Base-by-base conservation (phyloP, 2,329 filamentous ascomycete genomes). In the Penicillium concentricum region DNA sequence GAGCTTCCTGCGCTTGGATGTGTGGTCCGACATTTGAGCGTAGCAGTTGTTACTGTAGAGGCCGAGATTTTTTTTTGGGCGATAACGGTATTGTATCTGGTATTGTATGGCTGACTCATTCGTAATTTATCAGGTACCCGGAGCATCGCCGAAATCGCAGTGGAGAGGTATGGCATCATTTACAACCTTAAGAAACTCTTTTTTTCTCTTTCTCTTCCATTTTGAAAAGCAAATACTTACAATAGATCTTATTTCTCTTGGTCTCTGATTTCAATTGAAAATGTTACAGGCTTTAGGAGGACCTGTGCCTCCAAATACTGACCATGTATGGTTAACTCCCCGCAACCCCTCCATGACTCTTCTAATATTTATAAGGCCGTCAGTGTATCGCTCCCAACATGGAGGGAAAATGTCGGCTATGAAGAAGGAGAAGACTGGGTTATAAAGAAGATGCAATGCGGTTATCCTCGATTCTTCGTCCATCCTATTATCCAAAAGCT, bases 391-490 rank as follows among this genome's bases (percentile, higher is more conserved):
- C 80, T 99, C 26, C 94, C 94, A 38, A 95, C 92, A 76, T 99
- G 94, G 94, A 83, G 82, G 63, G 82, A 92, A 63, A 97, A 96
- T 68, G 81, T 99, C 38, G 93, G 86, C 39, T 99, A 99, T 70
- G 94, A 99, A 74, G 92, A 99, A 74, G 93, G 92, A 49, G 84
- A 95, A 71, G 80, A 87, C 55, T 94, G 91, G 88, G 90, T 99
- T n/a, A 62, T 94, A 18, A 84, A 82, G 61, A 88, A 87, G 70
- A 89, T 99, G 92, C 82, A 85, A 62, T 95, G 90, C 43, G 94
- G 94, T 35, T 99, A 99, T 74, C 94, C 94, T 59, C 85, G 92
- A 52, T 99, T 97, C 79, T 97, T 96, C 75, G 87, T 97, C 60
- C 91, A 97, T 74, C 89, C 87, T 68, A 86, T 82, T 64, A 96